These are phyloP conservation scores for Teunomyces kruisii DNA, from an alignment of 805 yeast genomes.

Conservation along the genomic window DNA sequence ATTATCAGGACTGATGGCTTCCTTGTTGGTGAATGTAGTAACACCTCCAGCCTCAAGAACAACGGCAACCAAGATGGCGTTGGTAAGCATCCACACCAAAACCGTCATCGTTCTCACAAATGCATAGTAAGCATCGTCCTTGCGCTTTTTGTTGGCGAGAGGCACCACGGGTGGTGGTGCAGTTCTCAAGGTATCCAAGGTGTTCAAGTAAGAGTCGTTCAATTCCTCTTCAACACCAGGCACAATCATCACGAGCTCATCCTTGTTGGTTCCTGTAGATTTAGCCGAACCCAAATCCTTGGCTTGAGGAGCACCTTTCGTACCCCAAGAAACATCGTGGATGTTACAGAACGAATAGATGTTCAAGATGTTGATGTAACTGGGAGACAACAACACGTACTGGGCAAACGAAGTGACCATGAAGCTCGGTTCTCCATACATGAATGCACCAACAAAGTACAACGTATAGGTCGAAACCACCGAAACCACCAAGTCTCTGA, in stretches of 20 bases:
- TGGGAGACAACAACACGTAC: constrained; percentile 80
- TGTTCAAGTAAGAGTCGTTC: constrained; percentile 68
- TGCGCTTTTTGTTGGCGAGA: constrained; percentile 24
- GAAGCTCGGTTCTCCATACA: constrained; percentile 90
- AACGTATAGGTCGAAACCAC: constrained; percentile 79
- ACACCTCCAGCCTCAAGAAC: constrained; percentile 86
- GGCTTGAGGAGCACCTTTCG: constrained; percentile 72
- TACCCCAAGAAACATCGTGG: constrained; percentile 97
- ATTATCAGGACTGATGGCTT: constrained; percentile 25
- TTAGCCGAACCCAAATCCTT: constrained; percentile 84
- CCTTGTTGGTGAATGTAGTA: constrained; percentile 37
- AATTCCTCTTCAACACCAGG: constrained; percentile 79
- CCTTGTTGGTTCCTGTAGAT: constrained; percentile 40
- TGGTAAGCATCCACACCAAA: constrained; percentile 83
- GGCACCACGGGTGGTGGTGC: constrained; percentile 35
- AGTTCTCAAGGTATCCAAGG: constrained; percentile 55
- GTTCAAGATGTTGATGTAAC: constrained; percentile 86
- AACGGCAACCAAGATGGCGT: constrained; percentile 75
- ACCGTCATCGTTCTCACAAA: constrained; percentile 87
- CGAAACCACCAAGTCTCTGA: constrained; percentile 86
- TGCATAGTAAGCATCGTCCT: constrained; percentile 82
- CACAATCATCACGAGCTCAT: constrained; percentile 40
- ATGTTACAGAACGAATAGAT: constrained; percentile 95
- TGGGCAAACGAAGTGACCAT: constrained; percentile 87
- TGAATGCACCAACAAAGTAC: constrained; percentile 72